Base-by-base conservation (phyloP, 345 rosid species). In the Balakata baccata region DNA sequence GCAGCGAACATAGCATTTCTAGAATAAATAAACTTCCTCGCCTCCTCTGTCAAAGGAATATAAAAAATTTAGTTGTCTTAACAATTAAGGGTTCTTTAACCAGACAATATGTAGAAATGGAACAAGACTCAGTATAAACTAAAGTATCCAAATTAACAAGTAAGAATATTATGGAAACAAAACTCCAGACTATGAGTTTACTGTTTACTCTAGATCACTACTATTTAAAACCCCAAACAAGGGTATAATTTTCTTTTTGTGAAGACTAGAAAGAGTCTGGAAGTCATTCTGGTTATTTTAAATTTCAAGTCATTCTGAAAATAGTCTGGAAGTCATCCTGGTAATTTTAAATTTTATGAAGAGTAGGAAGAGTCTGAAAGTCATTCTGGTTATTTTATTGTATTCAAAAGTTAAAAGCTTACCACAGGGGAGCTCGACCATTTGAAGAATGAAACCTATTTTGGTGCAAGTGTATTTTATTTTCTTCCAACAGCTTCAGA, bases 401-500 rank as follows among this genome's bases (percentile, higher is more conserved):
- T 51, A 51, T 38, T 38, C n/a, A 52, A 69, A 77, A 72, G 39
- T 67, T 66, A 39, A 60, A 74, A 53, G 37, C 66, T 69, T 66
- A 84, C 79, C 79, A 8, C 23, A 50, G 50, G 8, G 66, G 71
- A 43, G 46, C 60, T 80, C 64, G 70, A 71, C 85, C 78, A 50
- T 72, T 77, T 53, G 78, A 79, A 60, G 74, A 71, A 64, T 64
- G 75, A 54, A 74, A 47, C 68, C 81, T 74, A 34, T n/a, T 77
- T 54, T n/a, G 72, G 56, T 38, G 50, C 49, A 64, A n/a, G 63
- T 14, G 38, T 76, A 64, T 71, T 16, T 62, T 76, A 25, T 70
- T 72, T 73, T 79, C 77, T 79, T 78, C 80, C 81, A 84, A 72
- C 73, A 70, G 71, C 64, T 80, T 74, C 70, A 86, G 59, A 54